Conservation (phyloP, 345 rosid genomes). For the Citrus sp. region DNA sequence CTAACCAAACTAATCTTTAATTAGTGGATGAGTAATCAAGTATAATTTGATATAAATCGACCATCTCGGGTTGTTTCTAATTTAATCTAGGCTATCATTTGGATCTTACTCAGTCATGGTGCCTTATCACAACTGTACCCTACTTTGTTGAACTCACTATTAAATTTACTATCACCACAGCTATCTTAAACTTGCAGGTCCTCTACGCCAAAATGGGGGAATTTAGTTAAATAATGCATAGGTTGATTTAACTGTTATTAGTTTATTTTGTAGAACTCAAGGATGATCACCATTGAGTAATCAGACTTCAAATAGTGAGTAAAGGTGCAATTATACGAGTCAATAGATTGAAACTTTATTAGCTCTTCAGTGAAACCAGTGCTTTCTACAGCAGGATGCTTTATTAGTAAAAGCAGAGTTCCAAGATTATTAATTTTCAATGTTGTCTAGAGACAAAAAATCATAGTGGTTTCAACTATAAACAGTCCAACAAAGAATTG, state of each 20-base stretch:
- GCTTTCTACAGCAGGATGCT: not conserved
- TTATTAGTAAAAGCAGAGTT: not conserved
- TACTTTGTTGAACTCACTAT: not conserved
- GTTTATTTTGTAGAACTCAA: not conserved
- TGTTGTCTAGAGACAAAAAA: not conserved
- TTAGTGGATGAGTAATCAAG: not conserved
- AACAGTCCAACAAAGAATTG: not conserved
- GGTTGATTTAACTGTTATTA: not conserved
- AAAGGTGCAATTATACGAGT: not conserved
- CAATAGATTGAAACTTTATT: not conserved
- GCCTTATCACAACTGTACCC: not conserved
- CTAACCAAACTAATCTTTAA: not conserved
- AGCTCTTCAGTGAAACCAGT: not conserved
- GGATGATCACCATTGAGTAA: not conserved
- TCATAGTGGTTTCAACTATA: not conserved
- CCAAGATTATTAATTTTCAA: not conserved
- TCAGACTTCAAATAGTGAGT: not conserved
- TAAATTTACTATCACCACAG: not conserved
- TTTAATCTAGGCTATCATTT: not conserved
- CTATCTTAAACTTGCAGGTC: not conserved
- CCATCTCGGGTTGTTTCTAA: not conserved
- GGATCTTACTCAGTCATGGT: not conserved
- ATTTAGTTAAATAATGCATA: not conserved
- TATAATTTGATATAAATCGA: not conserved
- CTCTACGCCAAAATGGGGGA: not conserved